Evolutionary conservation across 2,329 filamentous ascomycete genomes (phyloP).

Genomic region (Pseudocercospora eumusae): DNA sequence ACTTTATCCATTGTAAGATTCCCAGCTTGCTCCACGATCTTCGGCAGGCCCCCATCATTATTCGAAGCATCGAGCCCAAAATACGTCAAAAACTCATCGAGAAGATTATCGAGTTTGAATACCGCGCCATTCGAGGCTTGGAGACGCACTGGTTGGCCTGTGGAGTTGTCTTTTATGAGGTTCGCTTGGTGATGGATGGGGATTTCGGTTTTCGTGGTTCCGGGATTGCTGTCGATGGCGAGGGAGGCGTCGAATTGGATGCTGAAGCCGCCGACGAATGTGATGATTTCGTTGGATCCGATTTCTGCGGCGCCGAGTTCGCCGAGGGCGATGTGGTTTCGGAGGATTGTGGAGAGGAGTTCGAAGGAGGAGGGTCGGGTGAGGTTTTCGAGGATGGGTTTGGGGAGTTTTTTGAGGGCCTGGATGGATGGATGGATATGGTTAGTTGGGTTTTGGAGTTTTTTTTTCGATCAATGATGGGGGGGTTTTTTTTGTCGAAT

Average conservation of each 20-base stretch:
- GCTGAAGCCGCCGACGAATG: conserved; percentile 20
- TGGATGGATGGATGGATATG: conserved; percentile 1
- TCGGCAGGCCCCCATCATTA: too few relatives aligned
- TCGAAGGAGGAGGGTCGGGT: conserved; percentile 16
- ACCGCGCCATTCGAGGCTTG: conserved; percentile 23
- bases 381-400: conserved; percentile 10
- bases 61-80: conserved; percentile 22
- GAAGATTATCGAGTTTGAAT: conserved; percentile 20
- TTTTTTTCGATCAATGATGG: background rate
- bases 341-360: conserved; percentile 20
- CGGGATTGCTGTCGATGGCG: conserved; percentile 21
- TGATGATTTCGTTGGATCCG: background rate
- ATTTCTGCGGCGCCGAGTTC: conserved; percentile 10
- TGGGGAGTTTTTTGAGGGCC: conserved; percentile 17
- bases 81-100: conserved; percentile 21
- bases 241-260: conserved; percentile 13
- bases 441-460: too few relatives aligned
- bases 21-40: conserved; percentile 8
- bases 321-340: conserved; percentile 20
- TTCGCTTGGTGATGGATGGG: conserved; percentile 8
- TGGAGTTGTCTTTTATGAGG: conserved; percentile 11
- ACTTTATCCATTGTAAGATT: conserved; percentile 21
- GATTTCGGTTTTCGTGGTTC: conserved; percentile 1
- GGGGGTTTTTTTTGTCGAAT: too few relatives aligned
- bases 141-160: conserved; percentile 1